Evolutionary conservation across 148 eudicot species (phyloP), one percentile per base, ranked within the genome.

Genomic region (Fallopia convolvulus): DNA sequence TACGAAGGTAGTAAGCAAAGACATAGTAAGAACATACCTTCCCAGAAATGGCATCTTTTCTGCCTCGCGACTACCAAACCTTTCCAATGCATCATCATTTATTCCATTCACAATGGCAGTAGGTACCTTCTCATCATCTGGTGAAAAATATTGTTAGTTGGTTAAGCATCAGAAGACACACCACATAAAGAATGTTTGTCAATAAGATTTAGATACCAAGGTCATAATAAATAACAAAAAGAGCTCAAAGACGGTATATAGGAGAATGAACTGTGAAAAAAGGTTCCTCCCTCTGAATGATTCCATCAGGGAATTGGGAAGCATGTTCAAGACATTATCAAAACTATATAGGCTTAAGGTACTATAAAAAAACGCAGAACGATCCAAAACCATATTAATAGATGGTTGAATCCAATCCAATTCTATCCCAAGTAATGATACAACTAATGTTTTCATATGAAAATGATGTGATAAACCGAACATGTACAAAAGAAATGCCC

Each of bases 11-110:
- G 6, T 13, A 21, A 10, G 72, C 61, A 23, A 23, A 50, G 39
- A 44, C 63, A 6, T 39, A 17, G 73, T 68, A 53, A 66, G 52
- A n/a, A 84, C 98, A 88, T 87, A 95, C 99, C 81, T 83, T 44
- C 90, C 93, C 80, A 95, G 91, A 78, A 95, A 93, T 42, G 80
- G 84, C 33, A 93, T 77, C 85, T 91, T 93, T 81, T 90, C 87
- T 77, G 81, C 87, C 81, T 95, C 94, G 20, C 99, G 98, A 46
- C 20, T 55, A 23, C 85, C 87, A 90, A 95, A 95, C 82, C 94
- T 95, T 81, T 90, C 98, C 44, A 84, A 58, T 13, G 80, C 81
- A 83, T 87, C 90, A 74, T 78, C 79, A 49, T 70, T 79, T 23
- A 77, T 23, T 48, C 58, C 77, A 79, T 77, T 82, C 70, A 82